A percentile compares a stretch with the other conserved stretches of the same genome.
These are phyloP conservation scores for Silene coronaria DNA, from an alignment of 179 eudicot genomes.

Conservation along the genomic window DNA sequence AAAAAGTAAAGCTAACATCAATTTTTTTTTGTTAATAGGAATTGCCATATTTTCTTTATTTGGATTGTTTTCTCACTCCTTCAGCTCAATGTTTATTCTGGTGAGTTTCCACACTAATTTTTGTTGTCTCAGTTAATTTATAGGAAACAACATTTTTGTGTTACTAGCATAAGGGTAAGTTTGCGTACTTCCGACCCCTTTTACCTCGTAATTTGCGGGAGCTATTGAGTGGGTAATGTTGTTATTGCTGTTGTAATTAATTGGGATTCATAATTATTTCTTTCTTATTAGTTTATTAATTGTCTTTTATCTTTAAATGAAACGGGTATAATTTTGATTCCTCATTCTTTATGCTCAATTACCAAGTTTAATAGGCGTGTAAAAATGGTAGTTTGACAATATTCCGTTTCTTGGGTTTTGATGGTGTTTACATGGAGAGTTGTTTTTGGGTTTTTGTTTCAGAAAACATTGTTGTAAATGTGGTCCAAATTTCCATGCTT, in stretches of 20 bases:
- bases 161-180: no score
- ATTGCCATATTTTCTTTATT: no score
- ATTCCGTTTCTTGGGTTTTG: constrained; percentile 29
- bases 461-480: neutral
- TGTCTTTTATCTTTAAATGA: neutral
- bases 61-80: neutral
- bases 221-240: no score
- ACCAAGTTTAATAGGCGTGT: neutral
- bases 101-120: neutral
- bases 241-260: neutral
- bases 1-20: neutral
- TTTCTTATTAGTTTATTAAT: no score
- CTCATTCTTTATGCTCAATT: neutral
- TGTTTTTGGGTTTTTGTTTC: constrained; percentile 55
- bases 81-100: neutral
- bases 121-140: neutral
- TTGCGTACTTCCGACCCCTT: no score
- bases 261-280: neutral
- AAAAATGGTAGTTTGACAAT: constrained; percentile 10
- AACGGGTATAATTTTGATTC: neutral
- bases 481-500: neutral
- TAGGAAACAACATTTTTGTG: no score
- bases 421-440: constrained; percentile 49
- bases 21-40: no score
- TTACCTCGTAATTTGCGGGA: no score